These are phyloP conservation scores for Lactuca sativa DNA, from an alignment of 129 eudicot genomes.

Conservation along the genomic window DNA sequence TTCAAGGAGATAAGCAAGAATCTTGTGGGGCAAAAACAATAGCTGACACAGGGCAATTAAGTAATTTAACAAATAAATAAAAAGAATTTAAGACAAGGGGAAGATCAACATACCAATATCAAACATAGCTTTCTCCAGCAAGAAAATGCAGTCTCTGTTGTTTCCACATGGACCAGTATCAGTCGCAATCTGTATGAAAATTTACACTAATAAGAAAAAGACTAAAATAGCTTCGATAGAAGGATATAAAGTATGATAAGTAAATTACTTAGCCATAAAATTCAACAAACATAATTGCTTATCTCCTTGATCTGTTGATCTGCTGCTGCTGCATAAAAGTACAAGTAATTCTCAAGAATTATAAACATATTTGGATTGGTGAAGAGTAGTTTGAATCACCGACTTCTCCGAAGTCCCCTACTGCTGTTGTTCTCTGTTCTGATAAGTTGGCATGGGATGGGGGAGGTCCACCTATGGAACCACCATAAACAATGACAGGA, in stretches of 20 bases:
- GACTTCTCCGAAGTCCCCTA: too few relatives aligned
- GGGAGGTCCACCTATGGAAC: too few relatives aligned
- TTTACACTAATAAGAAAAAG: background rate
- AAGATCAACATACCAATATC: conserved; percentile 26
- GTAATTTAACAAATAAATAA: background rate
- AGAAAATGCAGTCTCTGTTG: conserved; percentile 80
- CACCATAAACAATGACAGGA: too few relatives aligned
- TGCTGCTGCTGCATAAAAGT: too few relatives aligned
- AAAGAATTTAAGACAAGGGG: background rate
- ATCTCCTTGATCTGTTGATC: too few relatives aligned
- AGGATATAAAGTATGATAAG: background rate
- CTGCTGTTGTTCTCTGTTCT: too few relatives aligned
- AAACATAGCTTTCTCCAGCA: conserved; percentile 83
- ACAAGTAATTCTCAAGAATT: too few relatives aligned
- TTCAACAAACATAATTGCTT: too few relatives aligned
- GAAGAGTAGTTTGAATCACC: too few relatives aligned
- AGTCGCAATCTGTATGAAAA: conserved; percentile 85
- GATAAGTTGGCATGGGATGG: too few relatives aligned
- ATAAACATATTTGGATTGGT: too few relatives aligned
- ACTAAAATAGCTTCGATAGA: background rate
- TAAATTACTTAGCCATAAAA: conserved; percentile 73
- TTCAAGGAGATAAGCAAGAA: conserved; percentile 18
- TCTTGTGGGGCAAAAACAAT: conserved; percentile 21
- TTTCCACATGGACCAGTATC: conserved; percentile 97
- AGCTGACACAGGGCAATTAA: conserved; percentile 4